phyloP scores from a whole-genome alignment of 2,329 filamentous ascomycete genomes.

The Ceratocystis cubensis region DNA sequence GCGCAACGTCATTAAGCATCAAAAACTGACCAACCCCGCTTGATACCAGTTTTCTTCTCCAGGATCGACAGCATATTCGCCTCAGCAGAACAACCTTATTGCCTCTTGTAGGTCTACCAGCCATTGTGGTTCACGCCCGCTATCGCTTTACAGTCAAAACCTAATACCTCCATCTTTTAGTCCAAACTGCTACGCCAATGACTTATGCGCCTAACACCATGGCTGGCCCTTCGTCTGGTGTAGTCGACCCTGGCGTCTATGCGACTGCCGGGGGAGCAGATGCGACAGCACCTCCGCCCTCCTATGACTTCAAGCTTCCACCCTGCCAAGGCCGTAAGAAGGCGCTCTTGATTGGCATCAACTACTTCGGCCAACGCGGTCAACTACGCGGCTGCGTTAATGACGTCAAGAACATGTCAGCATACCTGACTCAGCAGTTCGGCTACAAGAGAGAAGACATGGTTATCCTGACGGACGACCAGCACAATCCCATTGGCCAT shows the following conservation, averaged over 20 bases:
- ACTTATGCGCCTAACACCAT: background rate
- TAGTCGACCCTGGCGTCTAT: conserved; percentile 46
- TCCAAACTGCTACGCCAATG: conserved; percentile 3
- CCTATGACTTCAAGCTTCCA: conserved; percentile 3
- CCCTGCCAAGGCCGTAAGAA: conserved; percentile 72
- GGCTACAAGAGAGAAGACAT: conserved; percentile 92
- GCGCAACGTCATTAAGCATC: background rate
- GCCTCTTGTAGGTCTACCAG: background rate
- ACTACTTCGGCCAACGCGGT: conserved; percentile 87
- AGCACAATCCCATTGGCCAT: conserved; percentile 94
- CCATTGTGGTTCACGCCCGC: background rate
- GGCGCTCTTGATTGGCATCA: conserved; percentile 85
- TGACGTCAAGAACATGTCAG: conserved; percentile 93
- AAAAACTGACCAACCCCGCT: background rate
- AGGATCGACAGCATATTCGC: conserved; percentile 10
- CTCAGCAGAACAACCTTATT: conserved; percentile 8
- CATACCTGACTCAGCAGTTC: conserved; percentile 77
- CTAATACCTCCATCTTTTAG: conserved; percentile 30
- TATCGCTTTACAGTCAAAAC: background rate
- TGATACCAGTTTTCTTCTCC: background rate
- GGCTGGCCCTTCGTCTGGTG: conserved; percentile 30
- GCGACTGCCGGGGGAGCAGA: conserved; percentile 20
- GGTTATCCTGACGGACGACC: conserved; percentile 92
- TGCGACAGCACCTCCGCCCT: conserved; percentile 45
- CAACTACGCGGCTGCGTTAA: conserved; percentile 92